Evolutionary conservation across 805 yeast species (phyloP).

Genomic region (Jamesozyma rosinii): DNA sequence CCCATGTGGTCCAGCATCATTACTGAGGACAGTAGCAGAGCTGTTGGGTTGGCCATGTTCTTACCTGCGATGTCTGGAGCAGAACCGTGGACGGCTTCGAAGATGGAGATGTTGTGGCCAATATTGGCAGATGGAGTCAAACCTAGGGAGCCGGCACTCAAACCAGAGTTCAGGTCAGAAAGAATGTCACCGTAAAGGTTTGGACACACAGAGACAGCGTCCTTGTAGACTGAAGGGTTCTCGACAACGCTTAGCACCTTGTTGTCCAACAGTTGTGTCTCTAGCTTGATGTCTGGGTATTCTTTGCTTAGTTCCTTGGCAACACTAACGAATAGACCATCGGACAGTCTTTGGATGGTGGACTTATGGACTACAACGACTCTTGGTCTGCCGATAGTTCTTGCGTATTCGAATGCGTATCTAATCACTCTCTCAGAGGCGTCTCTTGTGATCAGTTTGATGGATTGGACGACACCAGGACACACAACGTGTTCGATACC

Average conservation of each 20-base stretch:
- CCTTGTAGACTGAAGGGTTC: conserved; percentile 77
- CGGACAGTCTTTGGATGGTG: conserved; percentile 94
- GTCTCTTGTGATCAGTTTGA: conserved; percentile 90
- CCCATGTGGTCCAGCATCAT: conserved; percentile 99
- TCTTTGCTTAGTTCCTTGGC: conserved; percentile 85
- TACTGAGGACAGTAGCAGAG: conserved; percentile 85
- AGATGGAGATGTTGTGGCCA: conserved; percentile 96
- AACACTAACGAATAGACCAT: conserved; percentile 88
- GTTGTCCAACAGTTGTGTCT: conserved; percentile 87
- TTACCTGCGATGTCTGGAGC: conserved; percentile 99
- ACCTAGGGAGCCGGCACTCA: conserved; percentile 93
- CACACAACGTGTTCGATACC: conserved; percentile 98
- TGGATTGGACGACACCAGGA: conserved; percentile 97
- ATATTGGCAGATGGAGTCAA: conserved; percentile 98
- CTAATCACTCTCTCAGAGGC: conserved; percentile 95
- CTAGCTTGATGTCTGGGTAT: conserved; percentile 81
- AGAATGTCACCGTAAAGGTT: conserved; percentile 98
- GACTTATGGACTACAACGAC: conserved; percentile 96
- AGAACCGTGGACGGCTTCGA: conserved; percentile 99
- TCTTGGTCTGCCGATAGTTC: conserved; percentile 75
- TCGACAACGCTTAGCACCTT: conserved; percentile 84
- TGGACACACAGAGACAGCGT: conserved; percentile 93
- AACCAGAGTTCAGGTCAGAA: conserved; percentile 95
- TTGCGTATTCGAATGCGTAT: conserved; percentile 95
- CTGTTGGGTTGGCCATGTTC: conserved; percentile 98